Evolutionary conservation across 345 rosid genomes (phyloP), one percentile per base, ranked within the genome.

Genomic region (Gossypium raimondii): DNA sequence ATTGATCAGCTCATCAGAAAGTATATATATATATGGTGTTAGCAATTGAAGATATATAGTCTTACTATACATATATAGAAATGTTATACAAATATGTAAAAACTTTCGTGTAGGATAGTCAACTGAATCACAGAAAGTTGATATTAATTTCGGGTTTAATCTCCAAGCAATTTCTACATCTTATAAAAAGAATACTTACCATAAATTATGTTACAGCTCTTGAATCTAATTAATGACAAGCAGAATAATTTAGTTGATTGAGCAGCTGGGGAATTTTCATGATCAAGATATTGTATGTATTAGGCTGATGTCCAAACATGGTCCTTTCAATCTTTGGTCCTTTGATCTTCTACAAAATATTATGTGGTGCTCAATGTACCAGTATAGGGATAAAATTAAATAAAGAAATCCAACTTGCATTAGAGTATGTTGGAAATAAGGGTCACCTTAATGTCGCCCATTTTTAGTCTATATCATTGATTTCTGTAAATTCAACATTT

Each of bases 1-100:
- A 80, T 59, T 77, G 83, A 22, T 86, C 70, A 73, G 60, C 25
- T 56, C 5, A 20, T 51, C 7, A 12, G n/a, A 13, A 51, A 51
- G n/a, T 14, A 14, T 13, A 48, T 48, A 48, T 48, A 34, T 12
- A 51, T 13, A 51, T 20, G 60, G 25, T 56, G 60, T 20, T 56
- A 51, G 51, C 17, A 43, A 65, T 43, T 11, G 27, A 20, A n/a
- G 48, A 34, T 61, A 45, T 13, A 60, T 13, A 27, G 10, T 66
- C 45, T 63, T 38, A 34, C 25, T 59, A 9, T 44, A 45, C 34
- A 11, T 18, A n/a, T 18, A 22, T 17, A 66, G 52, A 20, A 66
- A 44, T 20, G 53, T 66, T 12, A 66, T 44, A 64, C 53, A 17
- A 20, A 66, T 18, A 66, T 66, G 70, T 66, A 66, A 44, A 45